phyloP scores from a whole-genome alignment of 2,329 filamentous ascomycete genomes.

The Beauveria scarabaeidicola region DNA sequence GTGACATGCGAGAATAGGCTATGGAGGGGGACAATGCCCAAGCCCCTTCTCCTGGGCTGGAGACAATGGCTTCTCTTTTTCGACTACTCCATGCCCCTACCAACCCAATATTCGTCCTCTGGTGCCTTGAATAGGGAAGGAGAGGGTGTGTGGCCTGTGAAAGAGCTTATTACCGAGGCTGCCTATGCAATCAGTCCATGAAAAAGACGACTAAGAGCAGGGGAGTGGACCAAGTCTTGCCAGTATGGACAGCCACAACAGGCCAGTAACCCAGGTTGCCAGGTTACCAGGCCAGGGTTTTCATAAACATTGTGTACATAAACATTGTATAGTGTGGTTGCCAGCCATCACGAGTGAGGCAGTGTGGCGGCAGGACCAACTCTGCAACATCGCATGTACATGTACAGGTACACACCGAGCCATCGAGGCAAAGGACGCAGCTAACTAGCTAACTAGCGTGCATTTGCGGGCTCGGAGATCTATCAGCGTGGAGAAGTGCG shows the following conservation, averaged over 20 bases:
- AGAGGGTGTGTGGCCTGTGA: conserved; percentile 8
- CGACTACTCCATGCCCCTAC: not conserved
- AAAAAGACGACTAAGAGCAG: not conserved
- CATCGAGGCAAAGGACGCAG: not conserved
- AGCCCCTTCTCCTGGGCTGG: not conserved
- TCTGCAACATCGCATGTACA: not conserved
- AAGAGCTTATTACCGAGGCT: conserved; percentile 8
- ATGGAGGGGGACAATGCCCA: conserved; percentile 1
- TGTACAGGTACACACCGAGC: not conserved
- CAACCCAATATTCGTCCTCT: not conserved
- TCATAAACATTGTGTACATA: too few species aligned
- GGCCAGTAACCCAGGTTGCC: not conserved
- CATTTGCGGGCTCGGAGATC: conserved; percentile 2
- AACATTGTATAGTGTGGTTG: not conserved
- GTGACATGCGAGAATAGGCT: not conserved
- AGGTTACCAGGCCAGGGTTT: not conserved
- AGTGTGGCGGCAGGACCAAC: not conserved
- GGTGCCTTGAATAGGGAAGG: not conserved
- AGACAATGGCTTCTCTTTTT: not conserved
- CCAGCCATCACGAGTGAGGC: not conserved
- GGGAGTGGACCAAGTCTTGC: not conserved
- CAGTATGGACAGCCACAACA: not conserved
- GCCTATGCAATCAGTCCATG: not conserved
- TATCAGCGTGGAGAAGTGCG: not conserved
- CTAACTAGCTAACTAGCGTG: not conserved